Base-by-base conservation (phyloP, 1,139 yeast species). In the Candida albicans region DNA sequence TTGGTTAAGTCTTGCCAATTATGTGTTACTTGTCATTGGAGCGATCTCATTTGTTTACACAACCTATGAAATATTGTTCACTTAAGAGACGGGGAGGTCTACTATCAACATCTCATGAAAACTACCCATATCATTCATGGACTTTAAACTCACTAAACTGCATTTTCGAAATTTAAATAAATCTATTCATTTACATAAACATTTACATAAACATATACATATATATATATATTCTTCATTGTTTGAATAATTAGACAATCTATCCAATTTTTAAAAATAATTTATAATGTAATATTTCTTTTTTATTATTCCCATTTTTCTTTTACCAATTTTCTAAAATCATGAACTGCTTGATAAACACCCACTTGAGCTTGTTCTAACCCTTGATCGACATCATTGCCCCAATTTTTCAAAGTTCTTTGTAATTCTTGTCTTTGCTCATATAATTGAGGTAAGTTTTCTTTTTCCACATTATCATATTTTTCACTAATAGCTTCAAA, bases 11-110 rank as follows among this genome's bases (percentile, higher is more conserved):
- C 39, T 53, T 0, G 54, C 78, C 25, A 87, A 86, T 56, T 65
- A 72, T 39, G 40, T 67, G 1, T 64, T 86, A 52, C 72, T 81
- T 2, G 41, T 70, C 0, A 64, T 84, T 49, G 95, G 95, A 1
- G 75, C 70, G 0, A 53, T 73, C 13, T 82, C 87, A 3, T 76
- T 84, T 78, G 55, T 74, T 6, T 86, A 84, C 59, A 85, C 90
- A 2, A 80, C 89, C 1, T 79, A 75, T 50, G 84, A 83, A 53
- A 76, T 84, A 44, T 51, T 79, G 28, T 39, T 41, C 18, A 43
- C 43, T 39, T 54, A 43, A 40, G 25, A 5, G 22, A 5, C 5
- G 22, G 22, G 5, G 22, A 18, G 22, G 22, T 5, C 5, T 18
- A 13, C 14, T 15, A 30, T 39, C 12, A 29, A 32, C 33, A 32